Base-by-base conservation (phyloP, 192 early-diverging fungal species). In the Gigaspora rosea region DNA sequence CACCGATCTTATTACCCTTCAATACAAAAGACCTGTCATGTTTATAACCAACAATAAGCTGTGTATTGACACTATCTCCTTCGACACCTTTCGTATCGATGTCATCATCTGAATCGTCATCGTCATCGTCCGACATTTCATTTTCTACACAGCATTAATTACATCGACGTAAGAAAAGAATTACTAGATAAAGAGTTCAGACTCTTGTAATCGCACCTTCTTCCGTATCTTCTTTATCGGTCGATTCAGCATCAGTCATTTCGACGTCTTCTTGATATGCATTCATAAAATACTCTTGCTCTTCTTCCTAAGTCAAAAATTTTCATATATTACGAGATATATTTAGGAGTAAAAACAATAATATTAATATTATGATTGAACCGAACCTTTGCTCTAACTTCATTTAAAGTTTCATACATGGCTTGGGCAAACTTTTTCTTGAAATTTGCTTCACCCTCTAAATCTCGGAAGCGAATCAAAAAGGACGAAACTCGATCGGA, bases 11-110 rank as follows among this genome's bases (percentile, higher is more conserved):
- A 82, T 90, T 87, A 35, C 96, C 96, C 46, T 95, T 93, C 15
- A 96, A 91, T 27, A 97, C 93, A 84, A 94, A 97, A 12, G 96
- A 95, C 20, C 94, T 90, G 64, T 93, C 91, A 79, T 92, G 85
- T 81, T 94, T 94, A 83, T 91, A 90, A 0, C 95, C 95, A 49
- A 97, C 92, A 4, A 92, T 90, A 49, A 98, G 87, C 63, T 90
- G 91, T 12, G 87, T 94, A 83, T 96, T 85, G 76, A 4, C 77
- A 77, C 1, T 75, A 57, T 81, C 72, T 3, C 78, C 70, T 32
- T 80, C 74, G 3, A 54, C 78, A n/a, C 20, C 77, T 32, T 62
- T 57, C 15, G 73, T 74, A 1, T 50, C 54, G 6, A 75, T 79
- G 35, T 73, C 59, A 27, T 69, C 68, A 75, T 71, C 51, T 8